A percentile compares a stretch with the other conserved stretches of the same genome.
These are phyloP conservation scores for Plenodomus tracheiphilus DNA, from an alignment of 2,329 filamentous ascomycete species.

Conservation along the genomic window DNA sequence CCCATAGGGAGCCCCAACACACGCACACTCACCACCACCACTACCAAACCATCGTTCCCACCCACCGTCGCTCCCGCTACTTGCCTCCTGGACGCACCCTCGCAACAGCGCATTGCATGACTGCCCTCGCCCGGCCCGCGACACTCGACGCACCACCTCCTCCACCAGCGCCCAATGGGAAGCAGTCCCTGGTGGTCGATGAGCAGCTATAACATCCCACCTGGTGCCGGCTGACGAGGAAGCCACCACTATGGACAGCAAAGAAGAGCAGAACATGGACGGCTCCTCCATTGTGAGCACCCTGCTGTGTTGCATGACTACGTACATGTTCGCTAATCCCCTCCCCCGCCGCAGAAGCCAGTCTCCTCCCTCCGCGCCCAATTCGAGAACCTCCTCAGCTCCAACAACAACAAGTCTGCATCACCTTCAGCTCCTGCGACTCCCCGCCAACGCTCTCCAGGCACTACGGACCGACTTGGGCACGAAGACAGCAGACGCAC, in stretches of 20 bases:
- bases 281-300: slow-evolving; percentile 72
- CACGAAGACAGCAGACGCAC: slow-evolving; percentile 33
- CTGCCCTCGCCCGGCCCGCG: slow-evolving; percentile 10
- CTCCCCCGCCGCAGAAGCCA: slow-evolving; percentile 67
- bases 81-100: neutral
- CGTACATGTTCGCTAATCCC: too few species aligned
- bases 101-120: slow-evolving; percentile 21
- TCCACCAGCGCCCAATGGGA: slow-evolving; percentile 37
- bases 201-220: slow-evolving; percentile 35
- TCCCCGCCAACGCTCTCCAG: slow-evolving; percentile 39
- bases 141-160: slow-evolving; percentile 11
- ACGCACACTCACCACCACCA: slow-evolving; percentile 2
- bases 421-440: slow-evolving; percentile 11
- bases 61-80: slow-evolving; percentile 6
- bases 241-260: slow-evolving; percentile 37
- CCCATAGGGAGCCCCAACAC: slow-evolving; percentile 10
- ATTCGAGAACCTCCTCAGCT: slow-evolving; percentile 74
- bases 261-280: slow-evolving; percentile 65
- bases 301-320: neutral
- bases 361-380: slow-evolving; percentile 80
- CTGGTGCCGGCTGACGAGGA: slow-evolving; percentile 42
- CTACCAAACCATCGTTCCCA: neutral
- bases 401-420: slow-evolving; percentile 33
- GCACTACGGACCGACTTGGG: slow-evolving; percentile 32
- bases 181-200: slow-evolving; percentile 31